phyloP scores from a whole-genome alignment of 2,329 filamentous ascomycete species.

The Didymellaceae sp. region DNA sequence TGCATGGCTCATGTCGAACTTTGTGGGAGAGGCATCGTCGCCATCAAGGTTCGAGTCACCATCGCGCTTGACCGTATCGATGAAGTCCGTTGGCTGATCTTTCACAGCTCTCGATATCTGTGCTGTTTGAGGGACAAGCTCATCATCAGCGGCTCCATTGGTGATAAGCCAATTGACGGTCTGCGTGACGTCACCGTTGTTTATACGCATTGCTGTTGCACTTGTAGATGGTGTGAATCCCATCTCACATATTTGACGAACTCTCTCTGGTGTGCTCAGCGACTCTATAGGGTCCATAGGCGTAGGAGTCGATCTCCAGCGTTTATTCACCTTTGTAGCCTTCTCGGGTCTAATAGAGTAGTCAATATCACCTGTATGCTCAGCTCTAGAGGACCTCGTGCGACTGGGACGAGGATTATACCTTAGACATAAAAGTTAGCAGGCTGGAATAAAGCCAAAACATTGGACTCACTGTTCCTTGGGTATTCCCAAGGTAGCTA shows the following conservation, averaged over 20 bases:
- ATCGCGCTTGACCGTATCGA: background rate
- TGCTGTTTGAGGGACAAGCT: slow-evolving; percentile 29
- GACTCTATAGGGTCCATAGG: slow-evolving; percentile 5
- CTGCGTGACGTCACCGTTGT: slow-evolving; percentile 38
- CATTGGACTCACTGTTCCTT: slow-evolving; percentile 33
- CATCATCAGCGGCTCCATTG: slow-evolving; percentile 36
- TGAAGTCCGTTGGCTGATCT: background rate
- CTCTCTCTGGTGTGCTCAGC: slow-evolving; percentile 35
- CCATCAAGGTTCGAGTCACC: too few species aligned
- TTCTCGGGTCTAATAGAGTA: slow-evolving; percentile 42
- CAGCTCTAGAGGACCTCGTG: slow-evolving; percentile 41
- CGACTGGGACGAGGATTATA: slow-evolving; percentile 47
- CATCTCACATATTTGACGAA: slow-evolving; percentile 45
- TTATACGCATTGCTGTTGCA: slow-evolving; percentile 31
- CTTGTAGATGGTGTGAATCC: slow-evolving; percentile 44
- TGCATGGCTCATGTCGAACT: too few species aligned
- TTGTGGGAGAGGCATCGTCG: too few species aligned
- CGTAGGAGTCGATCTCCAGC: slow-evolving; percentile 31
- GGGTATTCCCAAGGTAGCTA: slow-evolving; percentile 30
- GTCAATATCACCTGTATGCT: slow-evolving; percentile 31
- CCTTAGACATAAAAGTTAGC: background rate
- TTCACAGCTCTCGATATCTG: background rate
- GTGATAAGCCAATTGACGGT: slow-evolving; percentile 43
- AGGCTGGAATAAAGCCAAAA: background rate
- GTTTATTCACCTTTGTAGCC: slow-evolving; percentile 27